Evolutionary conservation across 2,329 filamentous ascomycete genomes (phyloP).

Genomic region (Zopfia rhizophila): DNA sequence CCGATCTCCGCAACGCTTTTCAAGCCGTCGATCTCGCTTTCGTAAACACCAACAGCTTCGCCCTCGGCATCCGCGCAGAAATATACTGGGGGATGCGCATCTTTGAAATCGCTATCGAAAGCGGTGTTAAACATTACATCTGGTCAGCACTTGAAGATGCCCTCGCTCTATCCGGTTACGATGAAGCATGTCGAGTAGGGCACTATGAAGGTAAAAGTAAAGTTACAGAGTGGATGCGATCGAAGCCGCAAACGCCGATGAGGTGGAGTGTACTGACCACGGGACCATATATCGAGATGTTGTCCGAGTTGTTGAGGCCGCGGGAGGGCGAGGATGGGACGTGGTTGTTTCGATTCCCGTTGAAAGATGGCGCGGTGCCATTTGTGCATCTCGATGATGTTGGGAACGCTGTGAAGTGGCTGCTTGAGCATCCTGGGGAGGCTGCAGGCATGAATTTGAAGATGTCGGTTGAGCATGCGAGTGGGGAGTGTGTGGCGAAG

Average conservation of each 20-base stretch:
- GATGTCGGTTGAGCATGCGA: constrained; percentile 38
- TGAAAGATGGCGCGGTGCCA: constrained; percentile 33
- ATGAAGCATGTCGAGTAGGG: constrained; percentile 57
- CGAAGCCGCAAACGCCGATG: constrained; percentile 32
- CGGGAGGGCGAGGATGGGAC: constrained; percentile 29
- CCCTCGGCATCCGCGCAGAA: constrained; percentile 63
- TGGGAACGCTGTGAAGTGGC: constrained; percentile 37
- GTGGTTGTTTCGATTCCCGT: constrained; percentile 35
- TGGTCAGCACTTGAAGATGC: constrained; percentile 63
- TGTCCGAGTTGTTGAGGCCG: constrained; percentile 33
- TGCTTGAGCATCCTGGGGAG: constrained; percentile 36
- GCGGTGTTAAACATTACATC: constrained; percentile 55
- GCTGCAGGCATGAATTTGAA: constrained; percentile 38
- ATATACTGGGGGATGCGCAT: constrained; percentile 57
- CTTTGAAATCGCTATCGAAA: constrained; percentile 51
- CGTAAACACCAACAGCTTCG: constrained; percentile 66
- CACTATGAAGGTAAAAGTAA: constrained; percentile 59
- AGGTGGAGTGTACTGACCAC: constrained; percentile 41
- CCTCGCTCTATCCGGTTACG: constrained; percentile 60
- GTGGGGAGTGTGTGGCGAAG: constrained; percentile 37
- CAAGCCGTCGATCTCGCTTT: constrained; percentile 61
- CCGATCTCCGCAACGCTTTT: constrained; percentile 57
- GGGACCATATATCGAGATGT: constrained; percentile 46
- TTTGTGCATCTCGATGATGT: constrained; percentile 42
- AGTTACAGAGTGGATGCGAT: constrained; percentile 41